A percentile compares a stretch with the other conserved stretches of the same genome.
Conservation (phyloP, 345 rosid species). For the Acer campestre region DNA sequence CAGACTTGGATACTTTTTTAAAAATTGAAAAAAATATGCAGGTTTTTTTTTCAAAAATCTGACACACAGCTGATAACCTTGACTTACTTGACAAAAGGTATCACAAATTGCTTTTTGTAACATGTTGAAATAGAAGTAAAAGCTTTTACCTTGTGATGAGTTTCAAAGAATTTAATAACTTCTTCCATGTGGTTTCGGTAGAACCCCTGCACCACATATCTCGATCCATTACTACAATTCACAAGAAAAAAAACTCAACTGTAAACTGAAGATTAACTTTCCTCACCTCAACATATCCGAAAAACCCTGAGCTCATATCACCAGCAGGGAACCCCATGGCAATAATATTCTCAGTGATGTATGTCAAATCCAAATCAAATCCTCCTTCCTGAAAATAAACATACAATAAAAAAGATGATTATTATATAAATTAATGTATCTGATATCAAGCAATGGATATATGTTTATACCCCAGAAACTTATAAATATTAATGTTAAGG, state of each 20-base stretch:
- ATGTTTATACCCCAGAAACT: background rate
- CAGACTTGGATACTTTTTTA: background rate
- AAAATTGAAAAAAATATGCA: no score
- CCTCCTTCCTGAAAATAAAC: constrained; percentile 69
- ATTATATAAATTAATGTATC: background rate
- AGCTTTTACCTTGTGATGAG: constrained; percentile 70
- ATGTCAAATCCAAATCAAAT: constrained; percentile 84
- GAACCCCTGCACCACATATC: constrained; percentile 64
- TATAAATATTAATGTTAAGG: background rate
- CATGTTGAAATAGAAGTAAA: background rate
- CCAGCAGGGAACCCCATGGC: constrained; percentile 99
- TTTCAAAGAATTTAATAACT: constrained; percentile 87
- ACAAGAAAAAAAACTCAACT: background rate
- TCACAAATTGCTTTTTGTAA: background rate
- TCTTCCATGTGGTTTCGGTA: constrained; percentile 96
- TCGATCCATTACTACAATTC: background rate
- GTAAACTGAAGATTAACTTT: constrained; percentile 12
- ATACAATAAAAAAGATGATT: background rate
- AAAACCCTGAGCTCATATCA: constrained; percentile 90
- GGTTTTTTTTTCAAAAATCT: no score
- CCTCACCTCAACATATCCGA: constrained; percentile 82
- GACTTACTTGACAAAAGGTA: background rate
- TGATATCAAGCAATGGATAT: background rate
- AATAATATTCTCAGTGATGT: constrained; percentile 81
- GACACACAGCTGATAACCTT: no score